phyloP scores from a whole-genome alignment of 163 green algal species.

The Chlorella variabilis region DNA sequence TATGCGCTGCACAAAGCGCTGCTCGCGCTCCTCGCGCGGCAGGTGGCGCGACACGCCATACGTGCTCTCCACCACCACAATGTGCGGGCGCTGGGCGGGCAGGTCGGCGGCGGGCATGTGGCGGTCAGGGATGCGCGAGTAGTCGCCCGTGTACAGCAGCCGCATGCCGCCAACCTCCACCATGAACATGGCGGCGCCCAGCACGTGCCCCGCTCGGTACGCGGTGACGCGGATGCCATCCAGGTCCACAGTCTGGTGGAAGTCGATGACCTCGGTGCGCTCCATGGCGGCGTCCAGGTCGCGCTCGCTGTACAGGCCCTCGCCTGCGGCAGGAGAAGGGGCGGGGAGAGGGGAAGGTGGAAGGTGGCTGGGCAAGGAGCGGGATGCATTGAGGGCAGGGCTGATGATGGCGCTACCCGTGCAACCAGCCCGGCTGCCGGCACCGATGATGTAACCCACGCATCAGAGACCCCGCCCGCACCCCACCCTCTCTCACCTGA shows the following conservation, averaged over 20 bases:
- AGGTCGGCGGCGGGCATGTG: slow-evolving; percentile 94
- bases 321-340: slow-evolving; percentile 38
- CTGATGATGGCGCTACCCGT: too few species aligned
- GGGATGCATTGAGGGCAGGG: not conserved
- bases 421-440: too few species aligned
- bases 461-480: too few species aligned
- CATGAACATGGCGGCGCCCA: slow-evolving; percentile 99
- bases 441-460: too few species aligned
- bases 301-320: slow-evolving; percentile 80
- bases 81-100: slow-evolving; percentile 82
- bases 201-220: slow-evolving; percentile 95
- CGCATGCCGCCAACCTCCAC: slow-evolving; percentile 89
- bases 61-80: slow-evolving; percentile 95
- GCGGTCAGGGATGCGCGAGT: slow-evolving; percentile 84
- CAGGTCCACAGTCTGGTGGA: slow-evolving; percentile 94
- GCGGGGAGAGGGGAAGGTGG: not conserved
- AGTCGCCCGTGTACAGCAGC: slow-evolving; percentile 95
- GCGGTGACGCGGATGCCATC: slow-evolving; percentile 86
- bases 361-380: not conserved
- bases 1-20: slow-evolving; percentile 71
- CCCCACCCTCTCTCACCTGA: too few species aligned
- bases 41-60: slow-evolving; percentile 95
- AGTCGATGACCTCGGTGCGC: slow-evolving; percentile 94
- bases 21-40: slow-evolving; percentile 83
- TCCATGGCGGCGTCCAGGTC: slow-evolving; percentile 91